Conservation (phyloP, 2,329 filamentous ascomycete genomes). For the Mariannaea sp. region DNA sequence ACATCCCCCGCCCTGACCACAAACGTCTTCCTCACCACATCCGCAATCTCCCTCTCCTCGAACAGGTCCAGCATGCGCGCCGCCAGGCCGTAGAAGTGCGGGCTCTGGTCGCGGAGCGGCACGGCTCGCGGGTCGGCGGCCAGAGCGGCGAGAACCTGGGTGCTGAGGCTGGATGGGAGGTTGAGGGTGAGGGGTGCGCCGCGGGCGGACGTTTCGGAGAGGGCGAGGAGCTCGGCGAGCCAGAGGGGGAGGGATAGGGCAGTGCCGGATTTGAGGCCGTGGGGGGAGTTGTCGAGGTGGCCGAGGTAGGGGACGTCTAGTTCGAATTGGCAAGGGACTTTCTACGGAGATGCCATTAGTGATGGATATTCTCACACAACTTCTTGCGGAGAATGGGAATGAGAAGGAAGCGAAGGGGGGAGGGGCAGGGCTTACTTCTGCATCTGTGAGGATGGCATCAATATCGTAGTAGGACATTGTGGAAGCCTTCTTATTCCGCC, state of each 20-base stretch:
- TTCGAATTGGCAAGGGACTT: constrained; percentile 95
- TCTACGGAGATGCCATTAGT: constrained; percentile 55
- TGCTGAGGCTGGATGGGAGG: constrained; percentile 76
- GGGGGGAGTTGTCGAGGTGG: constrained; percentile 83
- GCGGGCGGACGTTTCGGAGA: constrained; percentile 58
- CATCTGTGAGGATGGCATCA: constrained; percentile 82
- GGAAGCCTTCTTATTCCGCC: neutral
- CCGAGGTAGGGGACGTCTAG: constrained; percentile 85
- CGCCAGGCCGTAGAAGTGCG: constrained; percentile 86
- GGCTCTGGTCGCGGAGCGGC: constrained; percentile 78
- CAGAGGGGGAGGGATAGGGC: constrained; percentile 85
- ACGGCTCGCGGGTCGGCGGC: constrained; percentile 89
- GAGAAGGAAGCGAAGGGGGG: neutral
- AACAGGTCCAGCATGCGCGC: constrained; percentile 88
- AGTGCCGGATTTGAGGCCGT: constrained; percentile 78
- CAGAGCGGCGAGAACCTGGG: constrained; percentile 83
- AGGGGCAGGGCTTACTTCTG: constrained; percentile 63
- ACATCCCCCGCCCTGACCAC: constrained; percentile 81
- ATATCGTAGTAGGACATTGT: constrained; percentile 81
- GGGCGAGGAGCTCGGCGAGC: constrained; percentile 91
- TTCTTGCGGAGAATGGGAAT: neutral
- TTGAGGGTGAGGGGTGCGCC: constrained; percentile 77
- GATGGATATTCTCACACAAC: no score
- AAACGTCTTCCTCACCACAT: constrained; percentile 78
- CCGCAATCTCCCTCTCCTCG: constrained; percentile 77